A percentile compares a stretch with the other conserved stretches of the same genome.
phyloP scores from a whole-genome alignment of 2,329 filamentous ascomycete genomes.

The Fusarium gaditjirri region DNA sequence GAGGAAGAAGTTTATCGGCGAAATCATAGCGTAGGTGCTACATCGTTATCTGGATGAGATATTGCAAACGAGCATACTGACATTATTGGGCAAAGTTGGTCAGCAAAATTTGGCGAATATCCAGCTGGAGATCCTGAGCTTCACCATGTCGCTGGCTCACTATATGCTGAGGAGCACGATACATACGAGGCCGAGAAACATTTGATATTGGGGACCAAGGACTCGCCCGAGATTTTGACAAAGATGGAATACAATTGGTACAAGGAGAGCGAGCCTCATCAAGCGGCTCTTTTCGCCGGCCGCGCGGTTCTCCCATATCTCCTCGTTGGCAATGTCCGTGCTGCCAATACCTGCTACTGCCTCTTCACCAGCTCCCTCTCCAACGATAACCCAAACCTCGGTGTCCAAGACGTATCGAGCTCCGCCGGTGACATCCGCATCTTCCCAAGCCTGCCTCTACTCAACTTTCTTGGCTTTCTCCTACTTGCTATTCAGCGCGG shows the following conservation, averaged over 20 bases:
- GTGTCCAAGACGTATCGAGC: conserved; percentile 83
- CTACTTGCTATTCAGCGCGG: conserved; percentile 86
- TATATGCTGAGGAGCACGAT: conserved; percentile 94
- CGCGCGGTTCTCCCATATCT: conserved; percentile 92
- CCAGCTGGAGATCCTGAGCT: conserved; percentile 94
- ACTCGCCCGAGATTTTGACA: conserved; percentile 83
- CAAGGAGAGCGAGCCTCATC: conserved; percentile 85
- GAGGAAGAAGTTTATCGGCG: conserved; percentile 89
- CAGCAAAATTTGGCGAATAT: conserved; percentile 83
- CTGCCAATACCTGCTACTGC: conserved; percentile 83
- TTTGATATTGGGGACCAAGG: conserved; percentile 86
- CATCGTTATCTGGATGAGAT: background rate
- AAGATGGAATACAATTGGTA: conserved; percentile 96
- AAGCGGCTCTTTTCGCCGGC: conserved; percentile 85
- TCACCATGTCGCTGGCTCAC: conserved; percentile 87
- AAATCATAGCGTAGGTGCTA: conserved; percentile 76
- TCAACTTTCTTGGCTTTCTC: conserved; percentile 92
- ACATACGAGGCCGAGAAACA: conserved; percentile 94
- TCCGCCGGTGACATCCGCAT: conserved; percentile 78
- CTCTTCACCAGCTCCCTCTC: conserved; percentile 61
- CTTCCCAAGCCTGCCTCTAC: conserved; percentile 89
- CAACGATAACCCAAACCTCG: conserved; percentile 63
- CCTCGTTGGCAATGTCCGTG: conserved; percentile 87
- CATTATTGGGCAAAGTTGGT: conserved; percentile 68
- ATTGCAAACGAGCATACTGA: conserved; percentile 3